These are phyloP conservation scores for Diaporthe sp. DNA, from an alignment of 2,329 filamentous ascomycete species.

Conservation along the genomic window DNA sequence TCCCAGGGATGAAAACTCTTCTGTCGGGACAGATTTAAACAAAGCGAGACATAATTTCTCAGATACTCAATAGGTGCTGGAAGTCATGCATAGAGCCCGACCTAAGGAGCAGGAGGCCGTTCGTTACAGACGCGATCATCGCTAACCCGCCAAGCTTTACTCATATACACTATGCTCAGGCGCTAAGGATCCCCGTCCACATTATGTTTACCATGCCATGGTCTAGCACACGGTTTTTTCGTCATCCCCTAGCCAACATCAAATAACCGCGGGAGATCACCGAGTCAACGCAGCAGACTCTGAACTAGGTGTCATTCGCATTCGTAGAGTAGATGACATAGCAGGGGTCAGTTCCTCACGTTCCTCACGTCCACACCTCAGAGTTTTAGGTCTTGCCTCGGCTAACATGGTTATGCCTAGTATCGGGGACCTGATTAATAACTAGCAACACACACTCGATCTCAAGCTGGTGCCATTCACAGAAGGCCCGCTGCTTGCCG, in stretches of 20 bases:
- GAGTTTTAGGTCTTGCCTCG: neutral
- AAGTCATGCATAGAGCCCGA: constrained; percentile 50
- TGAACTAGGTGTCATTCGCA: neutral
- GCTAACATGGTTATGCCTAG: neutral
- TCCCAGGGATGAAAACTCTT: neutral
- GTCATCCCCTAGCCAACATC: constrained; percentile 16
- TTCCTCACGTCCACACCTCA: too few relatives aligned
- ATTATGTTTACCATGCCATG: constrained; percentile 25
- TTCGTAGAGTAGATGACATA: constrained; percentile 19
- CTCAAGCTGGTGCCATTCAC: neutral
- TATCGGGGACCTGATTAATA: neutral
- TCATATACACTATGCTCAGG: constrained; percentile 10
- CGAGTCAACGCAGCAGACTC: neutral
- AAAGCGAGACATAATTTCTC: constrained; percentile 22
- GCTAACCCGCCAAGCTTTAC: constrained; percentile 48
- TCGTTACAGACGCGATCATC: constrained; percentile 64
- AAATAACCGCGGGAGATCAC: neutral
- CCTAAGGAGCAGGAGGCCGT: constrained; percentile 47
- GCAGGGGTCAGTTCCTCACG: neutral
- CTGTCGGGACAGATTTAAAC: neutral
- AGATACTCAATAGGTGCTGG: constrained; percentile 51
- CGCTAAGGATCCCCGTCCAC: constrained; percentile 5
- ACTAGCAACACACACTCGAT: neutral
- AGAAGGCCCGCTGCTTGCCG: neutral
- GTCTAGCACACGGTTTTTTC: neutral